Conservation (phyloP, 768 basidiomycete genomes). For the Phanerodontia chrysosporium region DNA sequence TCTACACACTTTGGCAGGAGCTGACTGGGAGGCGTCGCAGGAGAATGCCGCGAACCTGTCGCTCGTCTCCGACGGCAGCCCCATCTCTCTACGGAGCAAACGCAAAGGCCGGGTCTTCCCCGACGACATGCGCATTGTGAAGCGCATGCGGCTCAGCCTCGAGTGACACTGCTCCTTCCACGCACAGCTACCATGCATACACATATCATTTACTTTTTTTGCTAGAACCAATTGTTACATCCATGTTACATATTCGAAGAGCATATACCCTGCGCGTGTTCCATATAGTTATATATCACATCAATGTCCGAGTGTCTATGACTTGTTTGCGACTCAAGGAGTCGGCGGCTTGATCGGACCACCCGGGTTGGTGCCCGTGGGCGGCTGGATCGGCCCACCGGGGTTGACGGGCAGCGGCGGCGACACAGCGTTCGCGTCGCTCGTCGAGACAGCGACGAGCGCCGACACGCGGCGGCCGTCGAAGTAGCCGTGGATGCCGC, state of each 20-base stretch:
- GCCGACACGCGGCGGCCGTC: background rate
- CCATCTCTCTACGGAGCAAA: slow-evolving; percentile 16
- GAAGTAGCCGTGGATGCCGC: slow-evolving; percentile 6
- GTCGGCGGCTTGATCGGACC: background rate
- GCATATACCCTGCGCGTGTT: background rate
- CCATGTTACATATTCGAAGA: background rate
- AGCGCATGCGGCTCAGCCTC: slow-evolving; percentile 7
- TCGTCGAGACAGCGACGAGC: slow-evolving; percentile 1
- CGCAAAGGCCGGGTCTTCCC: slow-evolving; percentile 18
- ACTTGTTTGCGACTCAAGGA: background rate
- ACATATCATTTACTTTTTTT: too few species aligned
- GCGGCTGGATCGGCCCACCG: slow-evolving; percentile 2
- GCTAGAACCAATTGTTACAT: too few species aligned
- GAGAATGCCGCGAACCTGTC: background rate
- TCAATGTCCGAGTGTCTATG: background rate
- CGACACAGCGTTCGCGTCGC: background rate
- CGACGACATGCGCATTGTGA: slow-evolving; percentile 7
- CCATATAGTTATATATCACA: too few species aligned
- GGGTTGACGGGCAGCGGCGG: background rate
- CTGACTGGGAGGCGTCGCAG: too few species aligned
- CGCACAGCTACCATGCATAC: background rate
- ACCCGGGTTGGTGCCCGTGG: background rate
- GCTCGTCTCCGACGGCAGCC: slow-evolving; percentile 9
- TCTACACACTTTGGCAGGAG: too few species aligned
- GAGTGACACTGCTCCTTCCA: background rate